Evolutionary conservation across 2,329 filamentous ascomycete genomes (phyloP).

Genomic region (Diaporthe sp.): DNA sequence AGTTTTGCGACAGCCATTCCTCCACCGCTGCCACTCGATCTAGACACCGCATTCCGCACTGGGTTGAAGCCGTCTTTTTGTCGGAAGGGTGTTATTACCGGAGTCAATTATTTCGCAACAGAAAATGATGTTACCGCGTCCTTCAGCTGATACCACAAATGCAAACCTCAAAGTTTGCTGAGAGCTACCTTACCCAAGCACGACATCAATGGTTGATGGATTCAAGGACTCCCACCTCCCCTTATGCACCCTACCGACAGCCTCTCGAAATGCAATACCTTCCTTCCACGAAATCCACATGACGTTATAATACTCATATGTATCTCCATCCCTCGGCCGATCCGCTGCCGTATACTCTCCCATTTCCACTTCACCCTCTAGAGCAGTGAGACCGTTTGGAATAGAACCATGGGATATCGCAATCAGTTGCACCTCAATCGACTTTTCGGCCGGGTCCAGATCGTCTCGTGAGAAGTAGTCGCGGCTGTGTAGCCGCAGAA

Average conservation of each 20-base stretch:
- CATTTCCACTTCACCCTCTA: neutral
- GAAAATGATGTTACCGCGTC: too few relatives aligned
- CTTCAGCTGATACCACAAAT: too few relatives aligned
- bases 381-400: neutral
- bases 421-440: neutral
- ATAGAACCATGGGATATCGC: neutral
- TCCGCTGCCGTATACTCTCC: neutral
- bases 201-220: neutral
- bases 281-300: constrained; percentile 1
- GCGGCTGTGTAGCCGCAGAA: neutral
- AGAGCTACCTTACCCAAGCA: neutral
- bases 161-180: too few relatives aligned
- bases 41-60: neutral
- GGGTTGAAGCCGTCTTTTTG: too few relatives aligned
- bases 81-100: too few relatives aligned
- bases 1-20: neutral
- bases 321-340: constrained; percentile 2
- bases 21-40: neutral
- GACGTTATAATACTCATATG: constrained; percentile 5
- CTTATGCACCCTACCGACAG: constrained; percentile 18
- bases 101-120: too few relatives aligned
- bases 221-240: constrained; percentile 17
- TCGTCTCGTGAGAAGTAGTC: neutral
- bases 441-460: neutral
- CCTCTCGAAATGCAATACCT: constrained; percentile 6